Base-by-base conservation (phyloP, 106 monocot genomes). In the Apostasia ramifera region DNA sequence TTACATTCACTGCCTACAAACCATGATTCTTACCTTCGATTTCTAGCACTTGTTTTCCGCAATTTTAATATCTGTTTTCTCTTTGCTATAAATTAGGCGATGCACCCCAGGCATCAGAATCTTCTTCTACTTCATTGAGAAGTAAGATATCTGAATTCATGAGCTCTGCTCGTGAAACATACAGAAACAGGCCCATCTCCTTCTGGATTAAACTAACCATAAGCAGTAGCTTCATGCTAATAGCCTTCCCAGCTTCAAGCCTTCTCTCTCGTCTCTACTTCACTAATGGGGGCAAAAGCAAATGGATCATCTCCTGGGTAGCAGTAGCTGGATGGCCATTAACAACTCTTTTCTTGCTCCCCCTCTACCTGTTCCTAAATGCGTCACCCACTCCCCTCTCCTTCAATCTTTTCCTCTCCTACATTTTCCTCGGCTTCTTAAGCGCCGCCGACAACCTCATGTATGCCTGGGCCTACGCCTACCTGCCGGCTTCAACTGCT, bases 241-340 rank as follows among this genome's bases (percentile, higher is more conserved):
- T 77, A 1, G 92, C 98, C 37, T 98, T 98, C 67, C 83, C 98
- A 52, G 93, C 92, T 14, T 98, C 98, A 37, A 90, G 85, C 68
- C 76, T 98, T 3, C 79, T 98, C 0, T 98, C 98, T 58, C 92
- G 98, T 8, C 61, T 87, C 5, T 98, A 98, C 55, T 98, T 78
- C 57, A 66, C 82, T 14, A 60, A 81, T 57, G 98, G 98, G 10
- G 98, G 93, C 8, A 61, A 75, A 46, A 98, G 98, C 80, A 92
- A 98, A 73, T 98, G 98, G 98, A 85, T 98, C 43, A 63, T 98
- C 15, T 98, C 98, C 2, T 93, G 89, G 87, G 53, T 83, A 2
- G 86, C 98, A 1, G 98, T 98, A n/a, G 87, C 87, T 0, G 98
- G 98, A 13, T 98, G 98, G 98, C 98, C 98, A 2, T 14, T 98